Evolutionary conservation across 768 basidiomycete genomes (phyloP).

Genomic region (Tulasnella sp.): DNA sequence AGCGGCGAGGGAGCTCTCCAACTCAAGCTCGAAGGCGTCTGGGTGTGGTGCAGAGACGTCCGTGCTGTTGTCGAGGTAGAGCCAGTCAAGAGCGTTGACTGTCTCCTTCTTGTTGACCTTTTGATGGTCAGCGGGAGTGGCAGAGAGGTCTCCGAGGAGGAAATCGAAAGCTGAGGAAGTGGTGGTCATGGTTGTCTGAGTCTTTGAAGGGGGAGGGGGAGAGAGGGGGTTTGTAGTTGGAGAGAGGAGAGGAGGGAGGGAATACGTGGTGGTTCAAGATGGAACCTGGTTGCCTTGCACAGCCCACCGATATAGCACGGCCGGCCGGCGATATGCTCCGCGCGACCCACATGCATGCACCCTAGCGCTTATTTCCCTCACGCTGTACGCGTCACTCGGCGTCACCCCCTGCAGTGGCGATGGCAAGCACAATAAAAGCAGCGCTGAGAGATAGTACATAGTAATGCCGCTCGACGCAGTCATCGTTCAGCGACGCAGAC

Average conservation of each 20-base stretch:
- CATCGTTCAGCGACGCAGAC: background rate
- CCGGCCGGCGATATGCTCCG: constrained; percentile 8
- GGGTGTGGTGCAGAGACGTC: constrained; percentile 78
- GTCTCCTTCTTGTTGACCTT: constrained; percentile 23
- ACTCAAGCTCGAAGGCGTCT: constrained; percentile 81
- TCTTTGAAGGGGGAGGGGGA: constrained; percentile 18
- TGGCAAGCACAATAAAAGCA: background rate
- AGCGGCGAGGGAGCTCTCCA: constrained; percentile 71
- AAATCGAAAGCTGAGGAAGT: constrained; percentile 29
- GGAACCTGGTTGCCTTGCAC: constrained; percentile 19
- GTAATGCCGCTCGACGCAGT: background rate
- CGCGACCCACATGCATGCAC: background rate
- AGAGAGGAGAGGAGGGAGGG: constrained; percentile 8
- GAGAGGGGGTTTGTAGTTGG: constrained; percentile 10
- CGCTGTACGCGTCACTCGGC: background rate
- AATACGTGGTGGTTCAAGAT: constrained; percentile 23
- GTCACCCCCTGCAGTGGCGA: background rate
- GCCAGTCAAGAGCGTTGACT: constrained; percentile 48
- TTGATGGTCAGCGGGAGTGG: constrained; percentile 1
- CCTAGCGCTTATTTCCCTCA: constrained; percentile 17
- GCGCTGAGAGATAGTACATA: background rate
- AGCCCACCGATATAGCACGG: background rate
- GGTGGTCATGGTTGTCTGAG: constrained; percentile 22
- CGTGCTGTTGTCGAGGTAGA: constrained; percentile 65
- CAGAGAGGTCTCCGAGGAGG: constrained; percentile 28